Base-by-base conservation (phyloP, 1,284 basidiomycete genomes). In the Pseudozyma pruni region DNA sequence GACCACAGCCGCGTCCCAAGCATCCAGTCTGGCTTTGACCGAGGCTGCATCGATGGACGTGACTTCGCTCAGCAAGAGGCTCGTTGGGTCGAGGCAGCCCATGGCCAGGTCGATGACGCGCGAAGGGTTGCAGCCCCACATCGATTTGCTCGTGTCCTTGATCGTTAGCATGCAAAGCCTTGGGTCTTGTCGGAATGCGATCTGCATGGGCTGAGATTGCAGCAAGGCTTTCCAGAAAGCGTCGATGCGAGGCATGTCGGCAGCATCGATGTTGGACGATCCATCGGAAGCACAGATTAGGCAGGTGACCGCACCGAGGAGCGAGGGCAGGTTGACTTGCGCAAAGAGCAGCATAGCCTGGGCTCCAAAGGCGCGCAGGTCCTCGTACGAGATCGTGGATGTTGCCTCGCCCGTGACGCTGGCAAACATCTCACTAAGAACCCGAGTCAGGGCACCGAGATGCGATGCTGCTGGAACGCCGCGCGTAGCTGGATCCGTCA, bases 401-500 rank as follows among this genome's bases (percentile, higher is more conserved):
- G 33, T 31, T 2, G 11, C 40, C 17, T 47, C 60, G 23, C 48
- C 50, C n/a, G 51, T 16, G 23, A 41, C 54, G 62, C 62, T 47
- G 10, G 56, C 42, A 29, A 66, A 66, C 37, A 66, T 55, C 22
- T 59, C 47, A 38, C 42, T 29, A n/a, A 66, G 38, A 34, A 55
- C 31, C 11, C 43, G 25, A 19, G 50, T 47, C 5, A 47, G 35
- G 13, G 51, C 43, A 34, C 31, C 43, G 10, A 66, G 41, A n/a
- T 66, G 55, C 23, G 34, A 35, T 4, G 43, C 25, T 10, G 60
- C 14, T 25, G 59, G 55, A 4, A 34, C 32, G 17, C 48, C 42
- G 17, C 67, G 67, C 8, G 37, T 63, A 3, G 62, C 51, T 9
- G 68, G 68, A 40, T 71, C 68, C 1, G 68, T 66, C 35, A 71